Conservation (phyloP, 441 rosid genomes). For the Francoa sonchifolia region DNA sequence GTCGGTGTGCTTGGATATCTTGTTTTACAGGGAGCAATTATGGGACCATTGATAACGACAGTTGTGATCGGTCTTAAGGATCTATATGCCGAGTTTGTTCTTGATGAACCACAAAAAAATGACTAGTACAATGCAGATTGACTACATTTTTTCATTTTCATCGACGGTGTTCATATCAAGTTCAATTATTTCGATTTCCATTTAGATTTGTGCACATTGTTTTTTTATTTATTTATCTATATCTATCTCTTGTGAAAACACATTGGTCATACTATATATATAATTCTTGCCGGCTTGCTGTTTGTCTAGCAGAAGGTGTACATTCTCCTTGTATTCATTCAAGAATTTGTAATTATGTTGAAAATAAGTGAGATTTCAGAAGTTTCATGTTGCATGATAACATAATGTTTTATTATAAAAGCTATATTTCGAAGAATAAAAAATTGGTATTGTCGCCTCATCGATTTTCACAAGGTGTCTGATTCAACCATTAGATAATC, state of each 20-base stretch:
- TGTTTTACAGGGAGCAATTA: conserved; percentile 69
- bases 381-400: too few species aligned
- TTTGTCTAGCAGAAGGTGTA: neutral
- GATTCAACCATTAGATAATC: too few species aligned
- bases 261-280: neutral
- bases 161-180: neutral
- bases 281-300: neutral
- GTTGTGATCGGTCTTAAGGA: conserved; percentile 82
- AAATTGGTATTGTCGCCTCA: too few species aligned
- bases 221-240: too few species aligned
- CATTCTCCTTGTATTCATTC: neutral
- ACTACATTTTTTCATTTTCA: neutral
- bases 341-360: too few species aligned
- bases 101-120: conserved; percentile 41
- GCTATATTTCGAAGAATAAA: too few species aligned
- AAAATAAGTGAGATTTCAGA: too few species aligned
- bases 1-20: neutral
- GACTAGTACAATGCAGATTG: conserved; percentile 11
- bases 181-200: neutral
- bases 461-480: too few species aligned
- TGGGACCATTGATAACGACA: conserved; percentile 92
- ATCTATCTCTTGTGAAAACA: neutral
- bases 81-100: conserved; percentile 67
- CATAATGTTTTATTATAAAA: too few species aligned
- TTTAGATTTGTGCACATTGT: neutral